These are phyloP conservation scores for Aureobasidium sp. DNA, from an alignment of 2,329 filamentous ascomycete genomes.

Conservation along the genomic window DNA sequence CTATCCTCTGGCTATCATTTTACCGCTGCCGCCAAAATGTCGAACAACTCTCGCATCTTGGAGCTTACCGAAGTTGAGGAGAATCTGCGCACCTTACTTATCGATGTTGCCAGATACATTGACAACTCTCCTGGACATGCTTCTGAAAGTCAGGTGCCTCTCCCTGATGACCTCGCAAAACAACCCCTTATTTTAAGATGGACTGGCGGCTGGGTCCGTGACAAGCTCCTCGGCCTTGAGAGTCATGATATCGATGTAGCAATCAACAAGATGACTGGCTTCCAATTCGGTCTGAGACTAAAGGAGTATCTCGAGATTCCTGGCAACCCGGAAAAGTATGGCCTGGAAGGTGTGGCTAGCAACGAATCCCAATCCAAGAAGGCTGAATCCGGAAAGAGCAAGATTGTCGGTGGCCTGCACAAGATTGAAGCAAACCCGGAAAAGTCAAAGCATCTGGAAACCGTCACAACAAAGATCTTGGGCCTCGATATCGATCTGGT, in stretches of 20 bases:
- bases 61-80: constrained; percentile 61
- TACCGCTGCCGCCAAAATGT: not conserved
- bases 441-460: constrained; percentile 94
- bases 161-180: constrained; percentile 37
- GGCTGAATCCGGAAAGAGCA: constrained; percentile 35
- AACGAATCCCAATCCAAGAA: constrained; percentile 31
- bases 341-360: constrained; percentile 32
- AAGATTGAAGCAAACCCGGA: constrained; percentile 89
- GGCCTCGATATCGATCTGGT: constrained; percentile 89
- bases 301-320: constrained; percentile 57
- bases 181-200: constrained; percentile 55
- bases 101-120: constrained; percentile 71
- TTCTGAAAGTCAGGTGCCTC: constrained; percentile 23
- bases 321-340: constrained; percentile 53
- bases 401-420: constrained; percentile 66
- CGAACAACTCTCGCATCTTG: constrained; percentile 28
- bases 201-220: constrained; percentile 81
- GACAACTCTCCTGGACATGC: constrained; percentile 33
- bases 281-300: constrained; percentile 61
- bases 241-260: constrained; percentile 80
- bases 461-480: constrained; percentile 75
- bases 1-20: constrained; percentile 10
- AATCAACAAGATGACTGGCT: constrained; percentile 78
- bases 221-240: constrained; percentile 63
- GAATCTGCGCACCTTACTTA: constrained; percentile 63